Evolutionary conservation across 345 rosid species (phyloP).

Genomic region (Brassica rapa): DNA sequence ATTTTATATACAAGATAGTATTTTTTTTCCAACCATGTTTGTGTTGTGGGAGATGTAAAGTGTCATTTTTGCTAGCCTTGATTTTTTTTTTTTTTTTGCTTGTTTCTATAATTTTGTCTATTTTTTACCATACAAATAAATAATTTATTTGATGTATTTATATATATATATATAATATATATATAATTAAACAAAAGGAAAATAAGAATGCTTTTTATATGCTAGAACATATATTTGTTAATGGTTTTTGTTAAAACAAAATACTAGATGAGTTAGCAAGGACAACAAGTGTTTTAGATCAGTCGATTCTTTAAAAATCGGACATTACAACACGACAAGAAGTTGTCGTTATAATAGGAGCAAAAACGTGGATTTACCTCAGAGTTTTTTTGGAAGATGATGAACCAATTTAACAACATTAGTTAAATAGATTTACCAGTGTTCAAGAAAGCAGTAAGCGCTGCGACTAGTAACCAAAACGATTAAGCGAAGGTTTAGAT

Average conservation of each 20-base stretch:
- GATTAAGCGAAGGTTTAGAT: too few species aligned
- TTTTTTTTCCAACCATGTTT: conserved; percentile 34
- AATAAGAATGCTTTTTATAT: too few species aligned
- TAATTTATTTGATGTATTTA: not conserved
- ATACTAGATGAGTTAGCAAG: not conserved
- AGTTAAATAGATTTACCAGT: too few species aligned
- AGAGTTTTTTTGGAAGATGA: not conserved
- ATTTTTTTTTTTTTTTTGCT: not conserved
- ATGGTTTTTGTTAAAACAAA: not conserved
- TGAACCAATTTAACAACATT: too few species aligned
- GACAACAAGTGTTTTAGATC: not conserved
- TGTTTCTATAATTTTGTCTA: not conserved
- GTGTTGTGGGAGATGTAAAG: conserved; percentile 36
- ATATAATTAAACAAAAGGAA: too few species aligned
- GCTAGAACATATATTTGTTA: not conserved
- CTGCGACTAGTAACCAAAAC: too few species aligned
- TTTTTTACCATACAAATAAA: not conserved
- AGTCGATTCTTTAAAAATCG: not conserved
- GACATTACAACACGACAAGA: not conserved
- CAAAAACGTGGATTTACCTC: not conserved
- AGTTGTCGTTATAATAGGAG: not conserved
- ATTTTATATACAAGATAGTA: conserved; percentile 26
- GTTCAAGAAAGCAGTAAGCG: too few species aligned
- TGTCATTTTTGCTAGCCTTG: conserved; percentile 3
- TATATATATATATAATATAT: too few species aligned